Conservation (phyloP, 2,329 filamentous ascomycete genomes). For the Exophiala aquamarina region DNA sequence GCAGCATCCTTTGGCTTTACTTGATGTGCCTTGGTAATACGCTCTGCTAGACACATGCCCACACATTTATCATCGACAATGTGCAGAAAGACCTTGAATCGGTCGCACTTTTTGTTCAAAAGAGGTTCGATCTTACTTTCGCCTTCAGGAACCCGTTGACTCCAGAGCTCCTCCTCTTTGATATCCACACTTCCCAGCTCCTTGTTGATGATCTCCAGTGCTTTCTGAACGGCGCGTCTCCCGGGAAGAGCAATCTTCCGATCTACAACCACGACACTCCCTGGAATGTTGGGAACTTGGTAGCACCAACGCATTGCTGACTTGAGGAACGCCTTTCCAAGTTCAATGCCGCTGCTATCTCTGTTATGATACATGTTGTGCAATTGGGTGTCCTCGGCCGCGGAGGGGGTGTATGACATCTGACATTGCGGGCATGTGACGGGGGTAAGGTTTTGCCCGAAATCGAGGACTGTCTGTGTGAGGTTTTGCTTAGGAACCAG, state of each 20-base stretch:
- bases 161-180: conserved; percentile 58
- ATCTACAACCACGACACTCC: conserved; percentile 59
- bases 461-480: conserved; percentile 62
- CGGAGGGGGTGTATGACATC: conserved; percentile 67
- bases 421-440: conserved; percentile 61
- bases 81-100: conserved; percentile 63
- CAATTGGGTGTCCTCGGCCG: conserved; percentile 59
- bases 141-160: conserved; percentile 41
- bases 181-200: conserved; percentile 64
- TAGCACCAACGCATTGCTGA: conserved; percentile 53
- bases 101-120: conserved; percentile 36
- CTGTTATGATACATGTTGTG: conserved; percentile 66
- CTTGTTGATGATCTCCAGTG: conserved; percentile 62
- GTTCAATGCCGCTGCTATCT: conserved; percentile 60
- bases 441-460: conserved; percentile 47
- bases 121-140: conserved; percentile 33
- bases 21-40: conserved; percentile 56
- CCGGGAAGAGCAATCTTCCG: conserved; percentile 53
- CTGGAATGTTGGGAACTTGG: conserved; percentile 50
- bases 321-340: conserved; percentile 58
- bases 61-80: conserved; percentile 62
- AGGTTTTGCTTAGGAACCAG: conserved; percentile 34
- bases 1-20: conserved; percentile 36
- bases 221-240: conserved; percentile 54
- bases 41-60: conserved; percentile 61